Percentiles rank a stretch among this genome's conserved stretches.
Evolutionary conservation across 768 basidiomycete genomes (phyloP).

Genomic region (Phylloporus arenicola): DNA sequence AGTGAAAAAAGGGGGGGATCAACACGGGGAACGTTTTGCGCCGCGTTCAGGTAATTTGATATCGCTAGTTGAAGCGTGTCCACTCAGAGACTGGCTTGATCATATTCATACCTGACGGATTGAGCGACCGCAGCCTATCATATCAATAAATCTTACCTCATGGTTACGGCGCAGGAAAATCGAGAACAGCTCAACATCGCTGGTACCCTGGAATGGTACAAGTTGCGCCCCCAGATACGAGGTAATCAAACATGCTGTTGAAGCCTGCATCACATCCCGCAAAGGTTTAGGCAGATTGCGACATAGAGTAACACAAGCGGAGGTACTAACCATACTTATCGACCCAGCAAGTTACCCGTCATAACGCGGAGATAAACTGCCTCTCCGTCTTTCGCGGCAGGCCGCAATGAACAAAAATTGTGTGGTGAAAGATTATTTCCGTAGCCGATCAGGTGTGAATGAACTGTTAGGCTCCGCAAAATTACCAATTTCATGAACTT

Average conservation of each 20-base stretch:
- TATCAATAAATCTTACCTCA: neutral
- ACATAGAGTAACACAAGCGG: neutral
- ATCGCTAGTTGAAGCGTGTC: conserved; percentile 1
- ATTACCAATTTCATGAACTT: conserved; percentile 12
- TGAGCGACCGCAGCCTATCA: neutral
- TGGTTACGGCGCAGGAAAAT: neutral
- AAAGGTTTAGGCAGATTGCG: neutral
- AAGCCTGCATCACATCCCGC: neutral
- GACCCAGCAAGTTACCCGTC: neutral
- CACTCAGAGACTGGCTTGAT: neutral
- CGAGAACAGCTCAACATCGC: neutral
- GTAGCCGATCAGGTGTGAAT: conserved; percentile 8
- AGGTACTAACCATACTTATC: conserved; percentile 13
- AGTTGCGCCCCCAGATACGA: neutral
- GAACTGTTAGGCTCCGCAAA: conserved; percentile 15
- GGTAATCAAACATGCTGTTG: neutral
- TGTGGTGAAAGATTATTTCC: neutral
- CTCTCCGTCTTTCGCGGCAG: conserved; percentile 14
- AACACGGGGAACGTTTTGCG: conserved; percentile 8
- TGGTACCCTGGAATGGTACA: neutral
- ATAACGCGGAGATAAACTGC: conserved; percentile 20
- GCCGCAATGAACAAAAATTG: neutral
- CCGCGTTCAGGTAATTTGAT: conserved; percentile 9
- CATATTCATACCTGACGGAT: neutral
- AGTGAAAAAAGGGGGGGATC: conserved; percentile 5